Base-by-base conservation (phyloP, 331 rosid species). In the Rhamnella rubrinervis region DNA sequence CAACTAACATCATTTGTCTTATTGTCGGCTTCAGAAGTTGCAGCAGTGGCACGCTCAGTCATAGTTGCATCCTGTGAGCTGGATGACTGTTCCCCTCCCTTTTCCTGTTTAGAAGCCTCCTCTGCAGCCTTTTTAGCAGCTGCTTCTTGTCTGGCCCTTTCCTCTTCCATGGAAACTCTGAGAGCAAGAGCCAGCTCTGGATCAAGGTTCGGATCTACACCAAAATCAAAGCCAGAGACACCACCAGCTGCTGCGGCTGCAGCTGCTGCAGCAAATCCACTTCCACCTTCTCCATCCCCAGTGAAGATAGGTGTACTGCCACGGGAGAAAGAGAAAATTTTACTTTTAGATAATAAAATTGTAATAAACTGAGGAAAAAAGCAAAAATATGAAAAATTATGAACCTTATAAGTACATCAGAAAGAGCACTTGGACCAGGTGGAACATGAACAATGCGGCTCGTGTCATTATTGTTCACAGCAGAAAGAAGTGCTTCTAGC, bases 141-240 rank as follows among this genome's bases (percentile, higher is more conserved):
- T 52, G 99, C 99, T 82, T 95, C 99, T 64, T 95, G 99, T 72
- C 99, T 85, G 51, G 97, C 99, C 85, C 99, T 89, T 86, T 95
- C 99, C 81, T 95, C 99, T 81, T 95, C 99, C 99, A 95, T 95
- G 53, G 99, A 95, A 79, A 95, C 99, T 80, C 99, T 89, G 35
- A 95, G 91, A 76, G 99, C 99, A 74, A 95, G 99, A 69, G 99
- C 99, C 70, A 95, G 87, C 77, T 95, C 99, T 37, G 99, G 99
- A 74, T 95, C 99, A 82, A 95, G 79, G 90, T 95, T 95, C 14
- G 99, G 99, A 87, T 95, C 99, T 60, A 95, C 99, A 18, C 99
- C 99, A 47, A 95, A 95, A 65, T 95, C 99, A 89, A 75, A 95
- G 64, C 99, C 96, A 79, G 97, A 84, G 63, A 79, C 88, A 72